Base-by-base conservation (phyloP, 2,329 filamentous ascomycete genomes). In the Fusarium albosuccineum region DNA sequence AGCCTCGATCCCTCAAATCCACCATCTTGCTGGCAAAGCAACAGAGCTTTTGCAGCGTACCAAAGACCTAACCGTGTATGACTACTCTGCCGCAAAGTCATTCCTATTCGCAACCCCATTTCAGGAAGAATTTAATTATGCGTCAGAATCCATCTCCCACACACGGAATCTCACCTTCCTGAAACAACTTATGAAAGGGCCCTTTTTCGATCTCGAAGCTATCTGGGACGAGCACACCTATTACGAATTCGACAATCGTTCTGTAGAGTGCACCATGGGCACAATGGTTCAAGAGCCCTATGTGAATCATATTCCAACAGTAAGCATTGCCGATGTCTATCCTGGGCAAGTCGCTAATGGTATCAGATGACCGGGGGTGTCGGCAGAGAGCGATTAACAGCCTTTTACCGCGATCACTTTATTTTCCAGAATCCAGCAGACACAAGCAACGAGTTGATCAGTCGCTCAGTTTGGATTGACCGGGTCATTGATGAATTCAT, bases 251-350 rank as follows among this genome's bases (percentile, higher is more conserved):
- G 87, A 77, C 2, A 87, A 89, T 60, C 85, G 91, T 13, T 87
- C 87, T 4, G 91, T 92, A 0, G 87, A 88, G 66, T 86, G 88
- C 66, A 94, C 91, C 0, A 94, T 94, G 91, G 83, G 83, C 22
- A 94, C 91, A 0, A 94, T 94, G 91, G 91, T 93, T 2, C 83
- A 89, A 50, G 88, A 93, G 74, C 92, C 91, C 3, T 93, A 94
- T 70, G 91, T 94, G 2, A 94, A 94, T 73, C 90, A 94, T 74
- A 82, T 93, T 6, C 89, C 91, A 0, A 93, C 91, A 0, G 83
- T 89, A 72, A 80, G 51, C 4, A 3, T 82, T 66, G 37, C n/a
- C 5, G 9, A 40, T 5, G 9, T 40, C 14, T 2, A 6, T 40
- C n/a, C 37, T 40, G 37, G 14, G 17, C n/a, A 10, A n/a, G 37